Evolutionary conservation across 495 filamentous ascomycete genomes (phyloP), one percentile per base, ranked within the genome.

Genomic region (Xylaria nigripes): DNA sequence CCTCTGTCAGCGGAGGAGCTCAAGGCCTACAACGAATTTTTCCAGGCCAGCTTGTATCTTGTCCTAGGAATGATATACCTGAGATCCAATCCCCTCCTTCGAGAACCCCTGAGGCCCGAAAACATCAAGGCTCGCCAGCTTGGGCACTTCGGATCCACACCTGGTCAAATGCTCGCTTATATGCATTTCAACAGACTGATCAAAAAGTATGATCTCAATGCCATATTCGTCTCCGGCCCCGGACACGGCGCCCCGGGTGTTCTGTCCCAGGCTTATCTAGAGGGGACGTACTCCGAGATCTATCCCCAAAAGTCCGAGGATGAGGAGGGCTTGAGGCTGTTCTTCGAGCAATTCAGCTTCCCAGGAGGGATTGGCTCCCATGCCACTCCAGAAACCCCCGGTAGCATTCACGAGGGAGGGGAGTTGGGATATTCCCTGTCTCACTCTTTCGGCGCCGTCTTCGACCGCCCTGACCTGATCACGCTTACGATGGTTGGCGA

Each of bases 281-380:
- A 89, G 56, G 84, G 84, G 16, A 78, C 80, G n/a, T 87, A 87
- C 61, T 82, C 80, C 0, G 83, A 87, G 61, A 79, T 86, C 2
- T 89, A 86, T 48, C 81, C 83, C 2, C 78, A 85, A 49, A 84
- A 78, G 62, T 75, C 76, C 9, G 79, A 86, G 54, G 79, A 85
- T 66, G 73, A 74, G 40, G 73, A 78, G 48, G 84, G 85, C 24
- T 72, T 87, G 80, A 73, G 77, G 59, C 72, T 72, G 45, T 86
- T 89, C 73, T 87, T 87, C 77, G 86, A 86, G 71, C 81, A 86
- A 59, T 89, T 87, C 70, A 86, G 83, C 16, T 87, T 89, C 65
- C 85, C 85, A 4, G 85, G 85, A 29, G 85, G 85, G 15, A 81
- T 87, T 57, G 85, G 84, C 32, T 82, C 78, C 43, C 85, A 89